Conservation (phyloP, 1,284 basidiomycete species). For the Vanrija humicola region DNA sequence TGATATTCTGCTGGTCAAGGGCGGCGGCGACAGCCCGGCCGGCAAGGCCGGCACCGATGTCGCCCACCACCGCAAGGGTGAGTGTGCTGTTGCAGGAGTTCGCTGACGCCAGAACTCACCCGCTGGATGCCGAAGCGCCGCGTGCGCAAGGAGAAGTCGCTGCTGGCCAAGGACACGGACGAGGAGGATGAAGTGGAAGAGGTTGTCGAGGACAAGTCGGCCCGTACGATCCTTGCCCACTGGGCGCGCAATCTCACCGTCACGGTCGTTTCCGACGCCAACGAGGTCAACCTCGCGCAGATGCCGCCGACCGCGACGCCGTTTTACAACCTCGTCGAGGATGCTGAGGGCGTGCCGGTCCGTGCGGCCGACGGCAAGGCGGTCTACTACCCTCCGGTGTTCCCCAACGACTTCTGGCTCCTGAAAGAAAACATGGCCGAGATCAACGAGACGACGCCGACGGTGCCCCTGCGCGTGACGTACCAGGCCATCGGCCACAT, state of each 20-base stretch:
- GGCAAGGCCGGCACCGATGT: slow-evolving; percentile 59
- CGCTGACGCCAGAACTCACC: slow-evolving; percentile 65
- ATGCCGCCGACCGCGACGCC: slow-evolving; percentile 60
- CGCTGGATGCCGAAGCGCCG: slow-evolving; percentile 71
- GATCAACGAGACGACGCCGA: slow-evolving; percentile 70
- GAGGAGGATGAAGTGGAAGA: slow-evolving; percentile 41
- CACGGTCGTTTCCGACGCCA: slow-evolving; percentile 71
- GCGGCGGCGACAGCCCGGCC: slow-evolving; percentile 57
- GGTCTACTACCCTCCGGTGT: slow-evolving; percentile 79
- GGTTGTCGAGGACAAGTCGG: slow-evolving; percentile 20
- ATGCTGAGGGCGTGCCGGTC: slow-evolving; percentile 55
- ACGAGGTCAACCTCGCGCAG: slow-evolving; percentile 56
- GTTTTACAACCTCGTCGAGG: slow-evolving; percentile 55
- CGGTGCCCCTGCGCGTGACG: slow-evolving; percentile 71
- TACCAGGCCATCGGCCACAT: slow-evolving; percentile 78
- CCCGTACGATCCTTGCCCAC: slow-evolving; percentile 60
- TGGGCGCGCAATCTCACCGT: slow-evolving; percentile 85
- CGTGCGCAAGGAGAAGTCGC: slow-evolving; percentile 74
- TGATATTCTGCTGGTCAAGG: slow-evolving; percentile 73
- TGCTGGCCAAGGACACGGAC: slow-evolving; percentile 59
- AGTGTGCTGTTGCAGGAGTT: slow-evolving; percentile 35
- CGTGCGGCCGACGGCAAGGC: background rate
- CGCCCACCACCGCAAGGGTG: slow-evolving; percentile 76
- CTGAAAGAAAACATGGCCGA: slow-evolving; percentile 68
- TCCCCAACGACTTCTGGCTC: slow-evolving; percentile 95